Percentiles rank a stretch among this genome's conserved stretches.
Conservation (phyloP, 345 rosid genomes). For the Gossypium anomalum region DNA sequence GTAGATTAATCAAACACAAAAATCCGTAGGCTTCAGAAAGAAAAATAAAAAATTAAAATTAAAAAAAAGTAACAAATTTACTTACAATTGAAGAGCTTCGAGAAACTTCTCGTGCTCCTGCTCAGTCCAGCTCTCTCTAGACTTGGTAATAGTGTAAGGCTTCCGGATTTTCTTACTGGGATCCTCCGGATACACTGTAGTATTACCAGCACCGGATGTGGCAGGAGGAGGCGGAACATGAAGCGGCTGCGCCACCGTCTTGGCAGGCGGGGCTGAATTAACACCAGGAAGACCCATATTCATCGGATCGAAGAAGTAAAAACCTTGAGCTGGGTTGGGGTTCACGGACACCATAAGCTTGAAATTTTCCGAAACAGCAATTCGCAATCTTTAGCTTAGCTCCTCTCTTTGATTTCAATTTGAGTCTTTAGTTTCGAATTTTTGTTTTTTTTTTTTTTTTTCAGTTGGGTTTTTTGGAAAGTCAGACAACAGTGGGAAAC, state of each 20-base stretch:
- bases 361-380: not conserved
- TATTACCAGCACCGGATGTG: constrained; percentile 10
- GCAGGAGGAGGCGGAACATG: constrained; percentile 8
- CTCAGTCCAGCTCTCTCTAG: constrained; percentile 97
- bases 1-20: not conserved
- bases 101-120: constrained; percentile 92
- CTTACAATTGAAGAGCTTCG: constrained; percentile 92
- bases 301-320: constrained; percentile 57
- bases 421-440: not conserved
- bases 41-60: constrained; percentile 14
- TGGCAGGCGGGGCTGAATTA: constrained; percentile 25
- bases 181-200: constrained; percentile 45
- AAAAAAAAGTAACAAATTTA: not conserved
- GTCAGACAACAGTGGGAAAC: not conserved
- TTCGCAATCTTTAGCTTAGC: not conserved
- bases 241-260: constrained; percentile 8
- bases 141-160: constrained; percentile 88
- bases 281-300: constrained; percentile 42
- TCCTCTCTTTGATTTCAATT: not conserved
- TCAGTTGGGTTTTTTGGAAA: not conserved
- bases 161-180: constrained; percentile 70
- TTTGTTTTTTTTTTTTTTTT: not conserved
- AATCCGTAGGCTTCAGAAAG: not conserved
- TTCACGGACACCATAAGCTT: constrained; percentile 64
- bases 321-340: constrained; percentile 49